Conservation (phyloP, 495 filamentous ascomycete genomes). For the Saxophila tyrrhenica region DNA sequence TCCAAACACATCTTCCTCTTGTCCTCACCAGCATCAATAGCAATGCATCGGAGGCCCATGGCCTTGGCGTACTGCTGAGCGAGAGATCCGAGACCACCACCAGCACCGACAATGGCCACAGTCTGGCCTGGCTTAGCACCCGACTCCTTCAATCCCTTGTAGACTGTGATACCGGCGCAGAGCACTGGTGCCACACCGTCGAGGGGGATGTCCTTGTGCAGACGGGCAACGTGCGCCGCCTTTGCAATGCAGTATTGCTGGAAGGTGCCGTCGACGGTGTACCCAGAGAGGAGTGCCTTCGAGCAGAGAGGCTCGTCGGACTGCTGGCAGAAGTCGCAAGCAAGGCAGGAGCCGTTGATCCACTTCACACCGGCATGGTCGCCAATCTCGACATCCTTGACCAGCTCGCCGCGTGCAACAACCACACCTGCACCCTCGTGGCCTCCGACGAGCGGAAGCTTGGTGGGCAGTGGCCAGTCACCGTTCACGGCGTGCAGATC, state of each 20-base stretch:
- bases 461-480: conserved; percentile 72
- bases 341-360: conserved; percentile 73
- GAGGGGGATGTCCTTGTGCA: conserved; percentile 63
- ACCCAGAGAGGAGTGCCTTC: conserved; percentile 63
- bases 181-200: conserved; percentile 59
- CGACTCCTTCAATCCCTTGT: conserved; percentile 84
- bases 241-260: conserved; percentile 86
- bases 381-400: conserved; percentile 57
- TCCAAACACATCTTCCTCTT: conserved; percentile 55
- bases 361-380: conserved; percentile 83
- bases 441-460: conserved; percentile 81
- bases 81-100: conserved; percentile 73
- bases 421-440: conserved; percentile 83
- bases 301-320: conserved; percentile 69
- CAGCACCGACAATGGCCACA: conserved; percentile 79
- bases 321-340: conserved; percentile 69
- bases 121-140: conserved; percentile 60
- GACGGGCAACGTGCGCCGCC: conserved; percentile 65
- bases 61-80: conserved; percentile 80
- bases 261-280: conserved; percentile 87
- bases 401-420: conserved; percentile 64
- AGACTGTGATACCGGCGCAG: conserved; percentile 84
- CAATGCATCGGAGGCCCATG: conserved; percentile 71
- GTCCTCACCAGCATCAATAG: conserved; percentile 69
- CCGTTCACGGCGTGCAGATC: conserved; percentile 50